A percentile compares a stretch with the other conserved stretches of the same genome.
Evolutionary conservation across 2,329 filamentous ascomycete species (phyloP).

Genomic region (Ophiosphaerella herpotricha): DNA sequence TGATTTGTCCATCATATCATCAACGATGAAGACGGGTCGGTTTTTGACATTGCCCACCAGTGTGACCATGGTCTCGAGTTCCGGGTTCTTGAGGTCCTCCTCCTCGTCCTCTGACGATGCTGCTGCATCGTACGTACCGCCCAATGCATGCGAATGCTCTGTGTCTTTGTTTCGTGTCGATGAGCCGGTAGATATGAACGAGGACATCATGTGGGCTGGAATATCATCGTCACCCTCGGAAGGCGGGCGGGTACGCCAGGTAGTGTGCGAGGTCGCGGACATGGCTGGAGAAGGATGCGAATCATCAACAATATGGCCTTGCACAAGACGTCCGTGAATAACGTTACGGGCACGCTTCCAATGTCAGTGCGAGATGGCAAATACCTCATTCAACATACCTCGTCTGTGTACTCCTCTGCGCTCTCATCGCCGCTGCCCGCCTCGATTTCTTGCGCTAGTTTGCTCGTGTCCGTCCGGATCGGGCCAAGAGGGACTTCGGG

Average conservation of each 20-base stretch:
- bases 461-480: conserved; percentile 25
- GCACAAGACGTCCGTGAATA: conserved; percentile 85
- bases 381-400: conserved; percentile 44
- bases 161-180: conserved; percentile 48
- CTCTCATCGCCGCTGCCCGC: conserved; percentile 29
- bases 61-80: conserved; percentile 92
- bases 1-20: conserved; percentile 99
- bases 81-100: conserved; percentile 78
- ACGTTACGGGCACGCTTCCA: conserved; percentile 76
- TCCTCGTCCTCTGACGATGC: conserved; percentile 90
- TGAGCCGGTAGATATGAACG: conserved; percentile 78
- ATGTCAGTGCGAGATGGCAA: conserved; percentile 15
- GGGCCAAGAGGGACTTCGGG: conserved; percentile 35
- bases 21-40: conserved; percentile 88
- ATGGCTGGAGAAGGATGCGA: conserved; percentile 80
- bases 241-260: conserved; percentile 47
- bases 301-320: conserved; percentile 94
- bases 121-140: conserved; percentile 82
- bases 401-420: conserved; percentile 67
- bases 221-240: conserved; percentile 57
- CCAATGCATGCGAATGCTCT: conserved; percentile 71
- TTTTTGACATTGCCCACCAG: conserved; percentile 93
- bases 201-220: conserved; percentile 87
- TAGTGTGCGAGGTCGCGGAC: conserved; percentile 66
- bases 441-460: conserved; percentile 19